Base-by-base conservation (phyloP, 2,329 filamentous ascomycete species). In the Orbilia oligospora region DNA sequence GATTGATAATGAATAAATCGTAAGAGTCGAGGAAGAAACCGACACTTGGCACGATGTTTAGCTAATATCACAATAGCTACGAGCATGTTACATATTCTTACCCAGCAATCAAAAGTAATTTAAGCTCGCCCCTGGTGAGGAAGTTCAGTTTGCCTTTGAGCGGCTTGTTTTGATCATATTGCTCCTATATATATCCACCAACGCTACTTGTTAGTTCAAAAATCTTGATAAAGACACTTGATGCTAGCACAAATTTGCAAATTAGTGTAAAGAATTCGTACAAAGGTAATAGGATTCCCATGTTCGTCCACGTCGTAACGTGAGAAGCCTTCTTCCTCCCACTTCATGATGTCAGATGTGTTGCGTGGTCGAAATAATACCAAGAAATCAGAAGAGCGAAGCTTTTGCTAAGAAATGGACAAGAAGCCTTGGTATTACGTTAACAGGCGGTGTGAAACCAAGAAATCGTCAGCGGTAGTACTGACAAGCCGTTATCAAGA, bases 11-110 rank as follows among this genome's bases (percentile, higher is more conserved):
- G 84, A 96, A 96, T 86, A 94, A 78, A 83, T 92, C 91, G 85
- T 94, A 95, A 12, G 92, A 92, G 83, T 95, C 93, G 16, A 93
- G 95, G 85, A 96, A 96, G 89, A 97, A 96, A 81, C 93, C 93
- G 79, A 95, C 91, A 82, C 93, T 78, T 16, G 12, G 3, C 38
- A 41, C 38, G 16, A 8, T 2, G 14, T 41, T 38, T 41, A 41
- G 38, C 5, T 3, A 2, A 41, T 41, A 16, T 41, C 10, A 41
- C 12, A 41, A 41, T 41, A 14, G 22, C 38, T 53, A 38, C 18
- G 5, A 36, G 5, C n/a, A 12, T n/a, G 58, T 5, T 53, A 9
- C 38, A 22, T 58, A 6, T 2, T 27, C 63, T 44, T 78, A 78
- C 68, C 75, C 70, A 64, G 76, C 76, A 56, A 79, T 75, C 36